Evolutionary conservation across 441 rosid species (phyloP), one percentile per base, ranked within the genome.

Genomic region (Bruguiera hainesii): DNA sequence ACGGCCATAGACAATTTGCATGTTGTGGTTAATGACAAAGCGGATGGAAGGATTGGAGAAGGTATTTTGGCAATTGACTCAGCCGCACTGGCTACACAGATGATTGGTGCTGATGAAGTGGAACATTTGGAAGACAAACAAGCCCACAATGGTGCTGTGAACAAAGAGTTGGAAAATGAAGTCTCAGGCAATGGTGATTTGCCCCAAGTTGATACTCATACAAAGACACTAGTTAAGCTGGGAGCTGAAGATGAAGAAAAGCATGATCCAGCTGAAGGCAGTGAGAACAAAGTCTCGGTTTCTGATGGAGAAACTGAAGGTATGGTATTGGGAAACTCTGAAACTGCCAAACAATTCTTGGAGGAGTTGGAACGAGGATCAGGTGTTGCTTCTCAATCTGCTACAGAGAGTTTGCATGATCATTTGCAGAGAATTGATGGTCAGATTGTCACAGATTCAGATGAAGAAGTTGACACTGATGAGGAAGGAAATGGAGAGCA

Each of bases 371-470:
- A 90, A 80, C 81, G 69, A 67, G 86, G 74, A 49, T 65, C 33
- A 35, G 60, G 50, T 56, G 71, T 69, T 55, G 90, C 78, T 72
- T 80, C 86, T 51, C 84, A 68, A 61, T 80, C 88, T 46, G 89
- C 75, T 70, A 84, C 81, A 10, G 56, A 70, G 30, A 48, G 59
- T 25, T 55, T 42, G 10, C 70, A 28, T 28, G 63, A 66, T 37
- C 53, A 26, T 73, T 82, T 88, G 4, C 87, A 84, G 77, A 75
- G 76, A 68, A 81, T 82, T 53, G 94, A 91, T 76, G 97, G 89
- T 56, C 96, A 89, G 84, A 79, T 89, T 78, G 88, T 76, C 29
- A 80, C 89, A 6, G 97, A 94, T 68, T 91, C 97, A 0, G 93
- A 87, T 23, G 93, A 89, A 73, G 96, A 87, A 73, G 94, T 59